Percentiles rank a stretch among this genome's conserved stretches.
Evolutionary conservation across 202 grass and related monocot genomes (phyloP).

Genomic region (Brachypodium distachyon): DNA sequence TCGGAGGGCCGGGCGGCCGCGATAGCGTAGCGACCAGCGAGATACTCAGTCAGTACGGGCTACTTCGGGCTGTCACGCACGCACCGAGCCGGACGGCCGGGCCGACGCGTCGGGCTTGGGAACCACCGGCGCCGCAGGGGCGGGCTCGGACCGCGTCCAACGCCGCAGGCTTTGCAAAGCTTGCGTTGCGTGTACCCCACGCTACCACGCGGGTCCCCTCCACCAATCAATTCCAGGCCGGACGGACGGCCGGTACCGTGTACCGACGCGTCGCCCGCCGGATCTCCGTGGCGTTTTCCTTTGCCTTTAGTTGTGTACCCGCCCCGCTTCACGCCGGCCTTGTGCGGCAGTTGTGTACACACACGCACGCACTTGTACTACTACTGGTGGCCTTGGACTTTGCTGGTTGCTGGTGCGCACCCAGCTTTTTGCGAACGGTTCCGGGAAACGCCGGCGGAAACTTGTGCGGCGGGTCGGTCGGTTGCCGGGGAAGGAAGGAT

Average conservation of each 20-base stretch:
- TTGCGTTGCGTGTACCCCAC: background rate
- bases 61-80: constrained; percentile 1
- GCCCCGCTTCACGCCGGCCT: background rate
- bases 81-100: background rate
- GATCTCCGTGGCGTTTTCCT: constrained; percentile 10
- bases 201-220: background rate
- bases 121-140: constrained; percentile 21
- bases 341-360: background rate
- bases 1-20: background rate
- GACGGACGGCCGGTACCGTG: background rate
- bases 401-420: no score
- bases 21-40: background rate
- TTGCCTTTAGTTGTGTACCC: background rate
- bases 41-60: background rate
- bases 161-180: constrained; percentile 4
- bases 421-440: no score
- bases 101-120: constrained; percentile 6
- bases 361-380: no score
- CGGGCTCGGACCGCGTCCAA: background rate
- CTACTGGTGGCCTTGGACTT: no score
- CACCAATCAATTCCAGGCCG: constrained; percentile 22
- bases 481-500: no score
- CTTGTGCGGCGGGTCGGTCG: no score
- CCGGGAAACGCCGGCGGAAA: no score
- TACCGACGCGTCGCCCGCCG: constrained; percentile 10